These are phyloP conservation scores for baker's yeast (Saccharomyces cerevisiae) DNA, from an alignment of 805 yeast species.

Conservation along the genomic window DNA sequence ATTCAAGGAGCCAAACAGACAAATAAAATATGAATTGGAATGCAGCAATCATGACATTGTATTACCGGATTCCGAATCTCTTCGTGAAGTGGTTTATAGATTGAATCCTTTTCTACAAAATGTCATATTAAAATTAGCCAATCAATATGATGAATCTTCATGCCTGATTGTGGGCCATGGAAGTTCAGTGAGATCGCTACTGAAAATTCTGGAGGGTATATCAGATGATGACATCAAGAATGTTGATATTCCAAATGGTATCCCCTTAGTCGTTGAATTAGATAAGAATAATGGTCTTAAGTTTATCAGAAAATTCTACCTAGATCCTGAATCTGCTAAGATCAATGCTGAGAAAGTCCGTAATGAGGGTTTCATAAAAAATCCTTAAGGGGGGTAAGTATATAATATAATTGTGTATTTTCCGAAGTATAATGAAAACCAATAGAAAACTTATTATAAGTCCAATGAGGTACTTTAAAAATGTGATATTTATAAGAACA, in stretches of 20 bases:
- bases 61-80: constrained; percentile 62
- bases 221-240: constrained; percentile 59
- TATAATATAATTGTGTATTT: not conserved
- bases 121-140: constrained; percentile 34
- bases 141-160: constrained; percentile 42
- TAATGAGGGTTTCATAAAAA: constrained; percentile 48
- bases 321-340: constrained; percentile 70
- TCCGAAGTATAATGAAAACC: not conserved
- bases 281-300: constrained; percentile 35
- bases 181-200: constrained; percentile 62
- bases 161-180: constrained; percentile 74
- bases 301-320: constrained; percentile 47
- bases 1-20: constrained; percentile 25
- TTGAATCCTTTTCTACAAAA: constrained; percentile 48
- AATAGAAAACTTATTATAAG: not conserved
- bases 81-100: constrained; percentile 59
- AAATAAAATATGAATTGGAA: constrained; percentile 19
- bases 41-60: constrained; percentile 30
- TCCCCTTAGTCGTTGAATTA: constrained; percentile 60
- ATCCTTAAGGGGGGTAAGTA: constrained; percentile 3
- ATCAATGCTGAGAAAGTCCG: constrained; percentile 70
- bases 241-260: constrained; percentile 72
- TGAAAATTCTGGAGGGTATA: constrained; percentile 55
- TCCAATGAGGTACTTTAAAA: not conserved
- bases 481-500: not conserved